Percentiles rank a stretch among this genome's conserved stretches.
Evolutionary conservation across 2,329 filamentous ascomycete genomes (phyloP).

Genomic region (Fusarium hostae): DNA sequence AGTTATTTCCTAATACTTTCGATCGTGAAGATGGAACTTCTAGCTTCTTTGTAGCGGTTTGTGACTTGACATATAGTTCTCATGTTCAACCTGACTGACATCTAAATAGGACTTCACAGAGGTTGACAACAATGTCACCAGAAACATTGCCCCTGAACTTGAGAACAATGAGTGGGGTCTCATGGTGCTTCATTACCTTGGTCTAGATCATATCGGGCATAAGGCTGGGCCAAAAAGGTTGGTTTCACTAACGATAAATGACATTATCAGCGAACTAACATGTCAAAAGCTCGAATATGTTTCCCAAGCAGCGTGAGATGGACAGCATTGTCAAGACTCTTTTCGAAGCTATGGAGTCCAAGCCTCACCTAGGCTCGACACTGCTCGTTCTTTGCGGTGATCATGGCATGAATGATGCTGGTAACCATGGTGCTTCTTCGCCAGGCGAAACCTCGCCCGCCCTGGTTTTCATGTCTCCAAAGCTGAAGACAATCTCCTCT

Average conservation of each 20-base stretch:
- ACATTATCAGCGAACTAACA: not conserved
- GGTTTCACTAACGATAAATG: not conserved
- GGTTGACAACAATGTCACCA: constrained; percentile 96
- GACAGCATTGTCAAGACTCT: constrained; percentile 81
- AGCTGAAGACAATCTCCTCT: constrained; percentile 69
- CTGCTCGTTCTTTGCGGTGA: constrained; percentile 90
- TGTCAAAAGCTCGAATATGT: constrained; percentile 79
- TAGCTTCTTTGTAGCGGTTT: constrained; percentile 96
- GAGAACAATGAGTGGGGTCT: constrained; percentile 85
- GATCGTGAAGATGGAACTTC: constrained; percentile 89
- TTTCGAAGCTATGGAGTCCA: constrained; percentile 77
- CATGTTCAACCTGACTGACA: not conserved
- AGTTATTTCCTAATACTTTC: constrained; percentile 92
- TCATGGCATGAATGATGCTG: constrained; percentile 99
- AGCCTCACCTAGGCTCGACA: constrained; percentile 78
- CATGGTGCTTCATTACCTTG: constrained; percentile 95
- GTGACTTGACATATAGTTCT: constrained; percentile 49
- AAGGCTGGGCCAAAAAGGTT: constrained; percentile 90
- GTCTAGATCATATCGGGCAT: constrained; percentile 96
- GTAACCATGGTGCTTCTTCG: constrained; percentile 95
- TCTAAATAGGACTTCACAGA: constrained; percentile 86
- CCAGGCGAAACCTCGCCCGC: constrained; percentile 94
- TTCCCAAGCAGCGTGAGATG: constrained; percentile 94
- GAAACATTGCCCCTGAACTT: constrained; percentile 84
- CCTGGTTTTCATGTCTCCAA: constrained; percentile 89